These are phyloP conservation scores for Litsea cubeba DNA, from an alignment of 164 flowering plant species.

Conservation along the genomic window DNA sequence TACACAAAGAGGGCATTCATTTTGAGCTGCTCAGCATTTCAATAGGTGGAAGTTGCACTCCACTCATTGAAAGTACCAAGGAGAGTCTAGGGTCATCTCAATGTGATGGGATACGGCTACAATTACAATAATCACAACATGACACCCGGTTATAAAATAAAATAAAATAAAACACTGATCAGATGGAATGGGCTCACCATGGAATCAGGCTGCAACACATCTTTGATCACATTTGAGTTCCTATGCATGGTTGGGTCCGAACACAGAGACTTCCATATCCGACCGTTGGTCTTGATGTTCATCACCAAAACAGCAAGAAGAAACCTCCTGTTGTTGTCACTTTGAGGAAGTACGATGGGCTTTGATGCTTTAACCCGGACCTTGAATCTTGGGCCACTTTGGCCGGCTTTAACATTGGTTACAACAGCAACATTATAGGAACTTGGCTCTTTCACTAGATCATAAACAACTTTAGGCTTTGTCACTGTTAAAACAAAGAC, in stretches of 20 bases:
- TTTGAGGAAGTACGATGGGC: slow-evolving; percentile 13
- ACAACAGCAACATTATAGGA: background rate
- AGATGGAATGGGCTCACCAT: slow-evolving; percentile 36
- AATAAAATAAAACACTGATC: background rate
- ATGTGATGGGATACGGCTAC: background rate
- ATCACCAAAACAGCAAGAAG: slow-evolving; percentile 42
- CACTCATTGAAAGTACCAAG: background rate
- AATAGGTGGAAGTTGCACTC: background rate
- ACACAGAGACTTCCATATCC: slow-evolving; percentile 55
- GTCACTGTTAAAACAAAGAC: slow-evolving; percentile 38
- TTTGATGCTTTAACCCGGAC: slow-evolving; percentile 27
- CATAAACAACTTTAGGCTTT: slow-evolving; percentile 41
- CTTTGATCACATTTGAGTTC: slow-evolving; percentile 9
- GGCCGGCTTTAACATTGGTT: slow-evolving; percentile 4
- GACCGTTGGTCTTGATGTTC: slow-evolving; percentile 40
- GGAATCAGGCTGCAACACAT: slow-evolving; percentile 18
- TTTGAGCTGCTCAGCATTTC: background rate
- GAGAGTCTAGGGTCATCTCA: background rate
- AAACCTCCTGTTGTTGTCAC: slow-evolving; percentile 16
- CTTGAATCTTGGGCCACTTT: background rate
- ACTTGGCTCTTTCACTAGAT: slow-evolving; percentile 14
- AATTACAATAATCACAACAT: background rate
- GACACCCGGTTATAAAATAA: background rate
- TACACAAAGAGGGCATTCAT: background rate
- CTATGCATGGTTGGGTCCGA: background rate